Percentiles rank a stretch among this genome's conserved stretches.
phyloP scores from a whole-genome alignment of 495 filamentous ascomycete species.

The Durotheca rogersii region DNA sequence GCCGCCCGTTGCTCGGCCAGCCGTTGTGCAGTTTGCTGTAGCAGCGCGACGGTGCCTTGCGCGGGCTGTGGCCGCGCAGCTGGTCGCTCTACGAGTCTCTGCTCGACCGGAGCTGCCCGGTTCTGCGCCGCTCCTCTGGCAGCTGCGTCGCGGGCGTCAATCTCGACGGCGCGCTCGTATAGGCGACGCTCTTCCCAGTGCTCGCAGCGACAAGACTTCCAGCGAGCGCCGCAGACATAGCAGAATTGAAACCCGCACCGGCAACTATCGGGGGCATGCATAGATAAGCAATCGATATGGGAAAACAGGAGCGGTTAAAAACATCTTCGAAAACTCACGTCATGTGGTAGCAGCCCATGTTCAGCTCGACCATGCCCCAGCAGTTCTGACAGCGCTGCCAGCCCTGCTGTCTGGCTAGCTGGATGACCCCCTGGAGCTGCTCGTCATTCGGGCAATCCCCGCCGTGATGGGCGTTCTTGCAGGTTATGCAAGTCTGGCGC shows the following conservation, averaged over 20 bases:
- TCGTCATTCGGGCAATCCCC: conserved; percentile 69
- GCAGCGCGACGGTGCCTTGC: too few relatives aligned
- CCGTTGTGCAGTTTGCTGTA: too few relatives aligned
- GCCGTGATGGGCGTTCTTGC: conserved; percentile 45
- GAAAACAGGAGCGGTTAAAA: too few relatives aligned
- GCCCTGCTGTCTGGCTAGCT: conserved; percentile 63
- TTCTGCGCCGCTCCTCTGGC: conserved; percentile 2
- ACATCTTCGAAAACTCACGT: conserved; percentile 48
- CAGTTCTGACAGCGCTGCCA: conserved; percentile 76
- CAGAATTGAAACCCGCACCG: conserved; percentile 59
- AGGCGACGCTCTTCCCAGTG: conserved; percentile 44
- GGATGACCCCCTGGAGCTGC: conserved; percentile 59
- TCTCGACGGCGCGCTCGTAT: conserved; percentile 33
- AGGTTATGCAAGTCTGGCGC: conserved; percentile 45
- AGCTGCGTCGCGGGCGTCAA: conserved; percentile 40
- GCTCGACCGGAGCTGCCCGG: too few relatives aligned
- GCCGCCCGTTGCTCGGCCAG: too few relatives aligned
- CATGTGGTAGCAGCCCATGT: conserved; percentile 78
- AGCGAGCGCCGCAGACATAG: conserved; percentile 53
- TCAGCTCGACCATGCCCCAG: conserved; percentile 66
- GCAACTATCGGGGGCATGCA: too few relatives aligned
- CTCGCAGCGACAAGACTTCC: conserved; percentile 52
- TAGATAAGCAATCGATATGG: too few relatives aligned
- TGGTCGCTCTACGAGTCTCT: too few relatives aligned
- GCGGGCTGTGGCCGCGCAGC: too few relatives aligned